Conservation (phyloP, 2,329 filamentous ascomycete species). For the Cladosporium sp. region DNA sequence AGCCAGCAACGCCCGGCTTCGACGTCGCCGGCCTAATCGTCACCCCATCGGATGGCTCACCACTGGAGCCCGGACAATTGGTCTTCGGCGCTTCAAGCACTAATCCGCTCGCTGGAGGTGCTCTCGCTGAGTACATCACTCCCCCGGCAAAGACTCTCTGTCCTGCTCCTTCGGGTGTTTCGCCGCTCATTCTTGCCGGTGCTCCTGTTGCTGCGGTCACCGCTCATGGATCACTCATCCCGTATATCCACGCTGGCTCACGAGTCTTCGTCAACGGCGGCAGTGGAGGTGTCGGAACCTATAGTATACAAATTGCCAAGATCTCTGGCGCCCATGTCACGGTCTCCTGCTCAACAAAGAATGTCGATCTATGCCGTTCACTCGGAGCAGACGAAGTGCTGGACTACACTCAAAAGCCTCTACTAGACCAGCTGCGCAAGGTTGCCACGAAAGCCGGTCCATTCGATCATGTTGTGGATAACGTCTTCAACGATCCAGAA, state of each 20-base stretch:
- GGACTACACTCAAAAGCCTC: constrained; percentile 52
- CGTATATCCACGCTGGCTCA: constrained; percentile 37
- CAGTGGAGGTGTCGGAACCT: constrained; percentile 58
- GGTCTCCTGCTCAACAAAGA: constrained; percentile 54
- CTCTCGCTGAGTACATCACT: constrained; percentile 35
- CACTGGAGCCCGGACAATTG: constrained; percentile 33
- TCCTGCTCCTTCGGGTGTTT: constrained; percentile 42
- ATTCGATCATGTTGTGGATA: constrained; percentile 56
- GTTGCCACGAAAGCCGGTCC: constrained; percentile 47
- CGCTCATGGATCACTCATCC: constrained; percentile 35
- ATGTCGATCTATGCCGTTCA: constrained; percentile 52
- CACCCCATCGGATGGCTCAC: constrained; percentile 31
- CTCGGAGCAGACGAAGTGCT: constrained; percentile 62
- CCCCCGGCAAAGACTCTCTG: constrained; percentile 36
- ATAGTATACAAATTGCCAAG: constrained; percentile 62
- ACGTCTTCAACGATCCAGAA: constrained; percentile 48
- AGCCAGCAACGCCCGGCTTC: constrained; percentile 45
- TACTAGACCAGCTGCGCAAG: constrained; percentile 46
- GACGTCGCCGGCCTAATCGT: constrained; percentile 52
- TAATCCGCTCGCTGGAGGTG: constrained; percentile 27
- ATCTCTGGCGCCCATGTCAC: constrained; percentile 56
- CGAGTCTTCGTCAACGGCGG: constrained; percentile 63
- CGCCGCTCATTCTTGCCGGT: constrained; percentile 31
- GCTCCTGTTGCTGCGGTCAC: constrained; percentile 35
- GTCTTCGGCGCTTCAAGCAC: constrained; percentile 39